phyloP scores from a whole-genome alignment of 129 eudicot species.

The Chrysanthemum lavandulifolium region DNA sequence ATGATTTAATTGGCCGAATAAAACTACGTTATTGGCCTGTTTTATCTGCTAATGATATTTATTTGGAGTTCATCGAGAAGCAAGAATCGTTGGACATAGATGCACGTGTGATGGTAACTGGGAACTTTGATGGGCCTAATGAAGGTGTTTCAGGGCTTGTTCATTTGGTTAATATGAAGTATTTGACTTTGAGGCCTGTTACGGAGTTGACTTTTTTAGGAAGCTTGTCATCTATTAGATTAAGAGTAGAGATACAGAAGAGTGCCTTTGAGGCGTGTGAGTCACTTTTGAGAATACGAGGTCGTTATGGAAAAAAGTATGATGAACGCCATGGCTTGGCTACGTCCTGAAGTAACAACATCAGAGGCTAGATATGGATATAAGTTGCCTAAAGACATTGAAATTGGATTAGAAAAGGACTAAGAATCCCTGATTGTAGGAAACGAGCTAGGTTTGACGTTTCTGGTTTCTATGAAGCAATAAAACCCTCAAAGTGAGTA shows the following conservation, averaged over 20 bases:
- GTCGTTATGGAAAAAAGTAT: constrained; percentile 82
- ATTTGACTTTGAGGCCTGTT: constrained; percentile 71
- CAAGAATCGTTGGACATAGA: constrained; percentile 38
- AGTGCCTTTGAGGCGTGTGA: constrained; percentile 65
- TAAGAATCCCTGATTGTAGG: constrained; percentile 37
- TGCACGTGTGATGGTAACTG: constrained; percentile 48
- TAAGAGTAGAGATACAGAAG: constrained; percentile 76
- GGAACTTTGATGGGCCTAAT: constrained; percentile 76
- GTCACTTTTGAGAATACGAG: constrained; percentile 63
- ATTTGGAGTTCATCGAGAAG: constrained; percentile 54
- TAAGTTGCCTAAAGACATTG: constrained; percentile 30
- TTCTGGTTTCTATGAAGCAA: constrained; percentile 87
- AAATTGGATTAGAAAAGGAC: constrained; percentile 31
- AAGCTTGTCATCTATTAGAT: constrained; percentile 42
- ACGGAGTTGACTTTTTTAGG: constrained; percentile 34
- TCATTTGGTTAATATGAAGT: constrained; percentile 64
- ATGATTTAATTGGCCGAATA: constrained; percentile 42
- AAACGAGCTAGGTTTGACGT: constrained; percentile 63
- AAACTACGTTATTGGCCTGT: constrained; percentile 63
- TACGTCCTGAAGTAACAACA: constrained; percentile 88
- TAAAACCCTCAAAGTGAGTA: constrained; percentile 97
- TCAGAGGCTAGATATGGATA: constrained; percentile 84
- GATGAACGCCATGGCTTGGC: constrained; percentile 88
- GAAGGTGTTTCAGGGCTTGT: constrained; percentile 89
- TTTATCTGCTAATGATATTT: constrained; percentile 41